Conservation (phyloP, 1,139 yeast species). For the Blastobotrys arbuscula region DNA sequence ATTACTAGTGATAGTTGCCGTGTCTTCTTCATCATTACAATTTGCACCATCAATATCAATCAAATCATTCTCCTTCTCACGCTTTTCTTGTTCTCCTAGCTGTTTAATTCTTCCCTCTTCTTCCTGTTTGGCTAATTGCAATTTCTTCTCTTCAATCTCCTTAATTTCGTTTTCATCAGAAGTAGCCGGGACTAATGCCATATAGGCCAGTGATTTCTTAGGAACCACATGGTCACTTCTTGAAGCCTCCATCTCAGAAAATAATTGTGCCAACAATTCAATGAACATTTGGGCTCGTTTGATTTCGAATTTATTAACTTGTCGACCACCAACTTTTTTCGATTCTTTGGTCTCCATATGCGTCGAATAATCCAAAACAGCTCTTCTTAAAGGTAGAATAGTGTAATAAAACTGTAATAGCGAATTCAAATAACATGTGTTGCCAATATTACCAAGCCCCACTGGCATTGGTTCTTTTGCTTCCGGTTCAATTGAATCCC, state of each 20-base stretch:
- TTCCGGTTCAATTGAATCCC: neutral
- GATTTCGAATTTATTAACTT: slow-evolving; percentile 66
- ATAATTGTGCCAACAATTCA: slow-evolving; percentile 62
- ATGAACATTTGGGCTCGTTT: slow-evolving; percentile 78
- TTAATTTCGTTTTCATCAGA: slow-evolving; percentile 17
- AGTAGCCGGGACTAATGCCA: slow-evolving; percentile 56
- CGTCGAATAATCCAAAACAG: slow-evolving; percentile 50
- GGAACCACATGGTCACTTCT: slow-evolving; percentile 68
- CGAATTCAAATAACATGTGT: slow-evolving; percentile 90
- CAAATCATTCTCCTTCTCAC: neutral
- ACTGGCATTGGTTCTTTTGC: slow-evolving; percentile 56
- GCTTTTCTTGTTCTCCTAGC: neutral
- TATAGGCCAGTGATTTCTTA: slow-evolving; percentile 73
- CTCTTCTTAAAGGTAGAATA: slow-evolving; percentile 70
- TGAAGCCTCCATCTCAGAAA: slow-evolving; percentile 62
- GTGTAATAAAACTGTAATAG: slow-evolving; percentile 85
- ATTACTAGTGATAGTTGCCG: neutral
- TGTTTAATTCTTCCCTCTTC: neutral
- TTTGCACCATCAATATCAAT: neutral
- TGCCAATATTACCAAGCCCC: slow-evolving; percentile 90
- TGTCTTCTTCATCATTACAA: neutral
- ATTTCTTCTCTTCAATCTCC: slow-evolving; percentile 1
- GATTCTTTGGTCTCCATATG: slow-evolving; percentile 22
- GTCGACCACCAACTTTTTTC: slow-evolving; percentile 69
- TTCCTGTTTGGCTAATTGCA: neutral